Conservation (phyloP, 2,329 filamentous ascomycete species). For the Hymenoscyphus linearis region DNA sequence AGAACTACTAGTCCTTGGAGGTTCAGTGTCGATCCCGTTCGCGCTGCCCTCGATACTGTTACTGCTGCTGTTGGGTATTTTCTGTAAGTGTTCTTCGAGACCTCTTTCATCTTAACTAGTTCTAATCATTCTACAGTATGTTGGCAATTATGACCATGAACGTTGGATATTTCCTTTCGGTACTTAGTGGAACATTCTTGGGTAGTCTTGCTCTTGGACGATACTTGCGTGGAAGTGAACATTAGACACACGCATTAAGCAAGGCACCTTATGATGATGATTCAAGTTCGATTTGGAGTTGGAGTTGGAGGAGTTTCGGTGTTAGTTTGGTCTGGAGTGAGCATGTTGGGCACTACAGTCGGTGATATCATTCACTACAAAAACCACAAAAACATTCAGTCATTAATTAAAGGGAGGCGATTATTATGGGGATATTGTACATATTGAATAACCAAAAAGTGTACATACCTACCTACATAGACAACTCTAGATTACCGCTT, state of each 20-base stretch:
- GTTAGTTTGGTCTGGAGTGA: slow-evolving; percentile 3
- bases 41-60: slow-evolving; percentile 64
- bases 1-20: slow-evolving; percentile 64
- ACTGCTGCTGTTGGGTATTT: slow-evolving; percentile 77
- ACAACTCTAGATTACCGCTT: neutral
- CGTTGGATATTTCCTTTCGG: slow-evolving; percentile 75
- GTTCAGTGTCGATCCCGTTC: slow-evolving; percentile 70
- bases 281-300: neutral
- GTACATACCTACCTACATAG: neutral
- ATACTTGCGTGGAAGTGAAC: slow-evolving; percentile 22
- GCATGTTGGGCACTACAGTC: slow-evolving; percentile 11
- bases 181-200: slow-evolving; percentile 76
- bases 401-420: neutral
- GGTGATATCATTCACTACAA: neutral
- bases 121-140: slow-evolving; percentile 56
- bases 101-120: neutral
- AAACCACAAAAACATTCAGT: neutral
- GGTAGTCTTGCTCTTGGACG: slow-evolving; percentile 59
- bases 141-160: slow-evolving; percentile 88
- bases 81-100: slow-evolving; percentile 57
- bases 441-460: neutral
- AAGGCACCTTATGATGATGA: neutral
- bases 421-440: neutral
- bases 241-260: slow-evolving; percentile 7
- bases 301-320: neutral